Base-by-base conservation (phyloP, 1,284 basidiomycete genomes). In the Cutaneotrichosporon spelunceum region DNA sequence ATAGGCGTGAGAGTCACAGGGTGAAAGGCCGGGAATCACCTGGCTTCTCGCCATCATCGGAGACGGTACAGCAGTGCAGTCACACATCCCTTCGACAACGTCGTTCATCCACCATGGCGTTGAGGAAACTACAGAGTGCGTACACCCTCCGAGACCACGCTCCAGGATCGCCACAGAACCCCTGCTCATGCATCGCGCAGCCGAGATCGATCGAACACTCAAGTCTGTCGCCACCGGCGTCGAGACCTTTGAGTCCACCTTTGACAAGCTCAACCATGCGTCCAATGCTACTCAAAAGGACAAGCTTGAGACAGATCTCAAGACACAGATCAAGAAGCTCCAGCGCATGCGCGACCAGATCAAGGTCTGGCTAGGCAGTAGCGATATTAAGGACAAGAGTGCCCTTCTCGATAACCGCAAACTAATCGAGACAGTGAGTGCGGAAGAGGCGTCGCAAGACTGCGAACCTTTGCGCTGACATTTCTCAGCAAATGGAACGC, bases 321-420 rank as follows among this genome's bases (percentile, higher is more conserved):
- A 97, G 84, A 93, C 92, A 1, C 93, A 97, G 81, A 97, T 97
- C 75, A 99, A 99, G 87, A 98, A 99, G 81, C 87, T 99, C 4
- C 96, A 99, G 80, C 87, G 96, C 64, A 82, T 97, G 74, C 86
- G 96, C 67, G 96, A 99, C 83, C 94, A 98, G 84, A 98, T 99
- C 82, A 99, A 99, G 84, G 93, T 92, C 13, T 99, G 96, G 96
- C 87, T 96, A 47, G 89, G 93, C 57, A 93, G 88, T 80, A 95
- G 92, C 80, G 96, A 99, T 82, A 98, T 99, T 82, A 99, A 99
- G 83, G 96, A 99, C 86, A 99, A 99, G 87, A 87, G 88, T 45
- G 83, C 87, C 61, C 83, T 99, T 70, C 81, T 96, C 72, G 95
- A 99, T 59, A 94, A 96, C 82, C 86, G 96, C 69, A 89, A 88